Percentiles rank a stretch among this genome's conserved stretches.
Evolutionary conservation across 495 filamentous ascomycete genomes (phyloP).

Genomic region (Aspergillus cavernicola): DNA sequence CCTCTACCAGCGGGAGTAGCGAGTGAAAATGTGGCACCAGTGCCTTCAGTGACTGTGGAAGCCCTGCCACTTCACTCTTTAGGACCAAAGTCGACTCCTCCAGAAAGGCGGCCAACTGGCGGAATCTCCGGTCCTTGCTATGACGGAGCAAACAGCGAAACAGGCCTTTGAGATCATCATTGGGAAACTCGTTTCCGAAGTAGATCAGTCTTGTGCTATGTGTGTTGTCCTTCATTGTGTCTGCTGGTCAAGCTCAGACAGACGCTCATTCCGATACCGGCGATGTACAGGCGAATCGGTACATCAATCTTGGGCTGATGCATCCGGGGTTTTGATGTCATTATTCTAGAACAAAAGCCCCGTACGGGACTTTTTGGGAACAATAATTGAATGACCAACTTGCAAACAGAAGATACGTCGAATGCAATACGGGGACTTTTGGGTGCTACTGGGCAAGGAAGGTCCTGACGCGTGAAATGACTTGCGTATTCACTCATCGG

Average conservation of each 20-base stretch:
- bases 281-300: not conserved
- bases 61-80: not conserved
- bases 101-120: not conserved
- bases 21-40: conserved; percentile 5
- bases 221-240: conserved; percentile 3
- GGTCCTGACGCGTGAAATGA: not conserved
- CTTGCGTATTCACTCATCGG: not conserved
- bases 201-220: conserved; percentile 5
- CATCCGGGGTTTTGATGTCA: conserved; percentile 4
- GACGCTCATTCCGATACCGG: not conserved
- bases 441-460: not conserved
- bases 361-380: conserved; percentile 6
- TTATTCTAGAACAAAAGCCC: not conserved
- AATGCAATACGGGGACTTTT: conserved; percentile 7
- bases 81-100: conserved; percentile 7
- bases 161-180: conserved; percentile 7
- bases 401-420: not conserved
- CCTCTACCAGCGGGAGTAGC: not conserved
- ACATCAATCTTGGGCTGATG: not conserved
- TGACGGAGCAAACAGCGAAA: conserved; percentile 1
- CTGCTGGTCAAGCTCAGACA: not conserved
- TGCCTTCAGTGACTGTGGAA: conserved; percentile 2
- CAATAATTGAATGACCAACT: not conserved
- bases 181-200: conserved; percentile 4
- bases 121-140: conserved; percentile 3